These are phyloP conservation scores for Colletotrichum godetiae DNA, from an alignment of 2,329 filamentous ascomycete genomes.

Conservation along the genomic window DNA sequence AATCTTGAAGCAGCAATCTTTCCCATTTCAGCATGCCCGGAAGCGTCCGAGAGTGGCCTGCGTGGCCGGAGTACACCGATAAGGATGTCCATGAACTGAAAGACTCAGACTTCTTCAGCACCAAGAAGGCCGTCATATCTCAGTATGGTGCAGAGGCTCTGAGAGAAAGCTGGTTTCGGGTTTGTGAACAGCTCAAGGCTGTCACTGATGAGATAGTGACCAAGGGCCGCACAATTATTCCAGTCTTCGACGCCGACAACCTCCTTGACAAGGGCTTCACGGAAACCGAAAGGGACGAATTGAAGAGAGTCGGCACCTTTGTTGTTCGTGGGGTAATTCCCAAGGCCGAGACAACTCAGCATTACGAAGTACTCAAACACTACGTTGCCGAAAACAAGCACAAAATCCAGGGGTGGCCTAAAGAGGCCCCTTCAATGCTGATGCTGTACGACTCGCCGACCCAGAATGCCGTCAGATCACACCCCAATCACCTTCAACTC, in stretches of 20 bases:
- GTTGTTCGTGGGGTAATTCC: conserved; percentile 39
- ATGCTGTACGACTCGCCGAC: conserved; percentile 52
- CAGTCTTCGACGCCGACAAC: conserved; percentile 44
- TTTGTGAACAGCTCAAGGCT: conserved; percentile 48
- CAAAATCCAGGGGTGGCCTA: conserved; percentile 48
- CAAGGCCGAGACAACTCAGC: conserved; percentile 37
- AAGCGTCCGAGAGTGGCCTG: conserved; percentile 39
- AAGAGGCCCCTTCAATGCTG: conserved; percentile 51
- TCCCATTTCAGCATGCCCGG: conserved; percentile 37
- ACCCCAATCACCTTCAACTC: conserved; percentile 50
- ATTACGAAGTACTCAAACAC: conserved; percentile 45
- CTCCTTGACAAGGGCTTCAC: conserved; percentile 40
- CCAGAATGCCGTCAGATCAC: conserved; percentile 50
- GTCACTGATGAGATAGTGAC: conserved; percentile 50
- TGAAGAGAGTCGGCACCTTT: conserved; percentile 41
- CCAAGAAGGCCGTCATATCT: conserved; percentile 48
- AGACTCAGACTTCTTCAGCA: conserved; percentile 41
- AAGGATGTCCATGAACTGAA: conserved; percentile 24
- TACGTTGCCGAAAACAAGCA: conserved; percentile 48
- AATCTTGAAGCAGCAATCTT: background rate
- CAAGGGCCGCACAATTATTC: conserved; percentile 47
- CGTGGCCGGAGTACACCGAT: conserved; percentile 39
- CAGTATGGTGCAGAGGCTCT: conserved; percentile 50
- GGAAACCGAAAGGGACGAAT: conserved; percentile 38
- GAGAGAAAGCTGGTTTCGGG: conserved; percentile 49